Evolutionary conservation across 257 asterid genomes (phyloP).

Genomic region (Datura wrightii): DNA sequence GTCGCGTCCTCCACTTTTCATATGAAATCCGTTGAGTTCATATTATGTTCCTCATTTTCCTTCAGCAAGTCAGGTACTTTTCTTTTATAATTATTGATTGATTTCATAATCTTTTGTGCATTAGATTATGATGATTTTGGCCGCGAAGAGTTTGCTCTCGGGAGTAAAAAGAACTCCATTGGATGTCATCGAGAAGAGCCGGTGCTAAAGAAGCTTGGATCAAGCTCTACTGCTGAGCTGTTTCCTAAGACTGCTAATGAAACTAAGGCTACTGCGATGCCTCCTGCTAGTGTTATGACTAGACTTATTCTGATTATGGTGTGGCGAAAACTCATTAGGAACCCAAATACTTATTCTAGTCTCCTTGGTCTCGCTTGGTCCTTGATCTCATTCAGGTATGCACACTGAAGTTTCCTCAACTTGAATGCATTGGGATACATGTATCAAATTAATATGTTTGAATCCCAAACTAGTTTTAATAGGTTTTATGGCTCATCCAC

Average conservation of each 20-base stretch:
- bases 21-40: not conserved
- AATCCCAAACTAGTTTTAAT: not conserved
- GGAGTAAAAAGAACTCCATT: conserved; percentile 49
- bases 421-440: not conserved
- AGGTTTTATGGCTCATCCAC: not conserved
- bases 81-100: not conserved
- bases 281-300: conserved; percentile 77
- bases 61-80: not conserved
- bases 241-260: conserved; percentile 65
- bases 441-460: not conserved
- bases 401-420: not conserved
- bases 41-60: not conserved
- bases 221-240: conserved; percentile 74
- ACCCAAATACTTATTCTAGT: conserved; percentile 74
- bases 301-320: conserved; percentile 77
- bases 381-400: conserved; percentile 59
- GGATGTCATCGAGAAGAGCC: conserved; percentile 59
- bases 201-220: conserved; percentile 77
- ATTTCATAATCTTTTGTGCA: not conserved
- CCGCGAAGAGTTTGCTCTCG: conserved; percentile 54
- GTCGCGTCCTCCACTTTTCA: not conserved
- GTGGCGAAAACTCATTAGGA: conserved; percentile 73
- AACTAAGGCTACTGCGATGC: conserved; percentile 57
- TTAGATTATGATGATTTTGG: conserved; percentile 79
- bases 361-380: conserved; percentile 74